Evolutionary conservation across 345 rosid species (phyloP).

Genomic region (Excoecaria agallocha): DNA sequence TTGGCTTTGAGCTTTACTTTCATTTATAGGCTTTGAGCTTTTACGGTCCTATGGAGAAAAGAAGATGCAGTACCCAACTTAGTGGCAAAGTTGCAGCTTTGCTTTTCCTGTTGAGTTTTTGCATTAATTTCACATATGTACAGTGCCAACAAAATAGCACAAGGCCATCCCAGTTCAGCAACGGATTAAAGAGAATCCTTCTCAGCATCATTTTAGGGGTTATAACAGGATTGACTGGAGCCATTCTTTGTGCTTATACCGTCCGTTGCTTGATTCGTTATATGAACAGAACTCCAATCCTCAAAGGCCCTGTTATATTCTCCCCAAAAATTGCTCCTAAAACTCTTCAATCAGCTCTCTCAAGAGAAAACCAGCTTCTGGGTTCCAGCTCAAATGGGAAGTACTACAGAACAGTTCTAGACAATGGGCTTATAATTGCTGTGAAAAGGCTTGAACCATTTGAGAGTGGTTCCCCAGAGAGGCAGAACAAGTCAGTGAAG

Average conservation of each 20-base stretch:
- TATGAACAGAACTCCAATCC: constrained; percentile 76
- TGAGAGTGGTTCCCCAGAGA: constrained; percentile 49
- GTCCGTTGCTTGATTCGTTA: constrained; percentile 51
- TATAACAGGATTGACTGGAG: constrained; percentile 55
- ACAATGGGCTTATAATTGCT: constrained; percentile 70
- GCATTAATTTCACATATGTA: constrained; percentile 30
- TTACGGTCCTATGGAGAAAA: constrained; percentile 44
- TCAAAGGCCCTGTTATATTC: constrained; percentile 89
- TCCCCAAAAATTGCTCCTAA: constrained; percentile 71
- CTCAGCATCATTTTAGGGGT: constrained; percentile 58
- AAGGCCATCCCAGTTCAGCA: constrained; percentile 38
- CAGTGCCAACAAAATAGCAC: constrained; percentile 52
- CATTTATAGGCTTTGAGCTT: constrained; percentile 23
- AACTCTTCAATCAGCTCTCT: constrained; percentile 69
- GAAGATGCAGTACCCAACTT: constrained; percentile 28
- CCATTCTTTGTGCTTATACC: constrained; percentile 52
- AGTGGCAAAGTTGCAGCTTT: constrained; percentile 20
- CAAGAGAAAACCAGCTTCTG: constrained; percentile 57
- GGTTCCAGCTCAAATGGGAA: constrained; percentile 76
- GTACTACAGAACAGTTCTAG: constrained; percentile 71
- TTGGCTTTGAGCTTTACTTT: constrained; percentile 18
- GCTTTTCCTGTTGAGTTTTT: constrained; percentile 36
- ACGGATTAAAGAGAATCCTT: constrained; percentile 49
- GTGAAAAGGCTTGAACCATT: constrained; percentile 69
- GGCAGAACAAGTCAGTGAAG: constrained; percentile 58